Conservation (phyloP, 2,329 filamentous ascomycete species). For the Teratosphaeria epicoccoides region DNA sequence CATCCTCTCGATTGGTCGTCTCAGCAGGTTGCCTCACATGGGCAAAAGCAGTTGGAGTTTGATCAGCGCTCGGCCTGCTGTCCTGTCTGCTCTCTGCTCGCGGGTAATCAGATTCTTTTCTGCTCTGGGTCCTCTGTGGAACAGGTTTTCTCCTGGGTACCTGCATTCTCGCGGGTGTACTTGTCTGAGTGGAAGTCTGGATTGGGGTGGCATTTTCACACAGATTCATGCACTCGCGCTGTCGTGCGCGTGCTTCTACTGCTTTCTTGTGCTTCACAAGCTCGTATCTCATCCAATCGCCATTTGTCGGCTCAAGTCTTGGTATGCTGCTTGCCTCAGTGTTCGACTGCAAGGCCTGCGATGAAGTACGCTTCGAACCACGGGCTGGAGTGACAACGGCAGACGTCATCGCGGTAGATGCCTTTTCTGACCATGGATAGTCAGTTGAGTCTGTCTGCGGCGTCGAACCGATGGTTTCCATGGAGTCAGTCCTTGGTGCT, state of each 20-base stretch:
- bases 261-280: slow-evolving; percentile 28
- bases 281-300: slow-evolving; percentile 36
- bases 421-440: slow-evolving; percentile 24
- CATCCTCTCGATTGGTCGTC: neutral
- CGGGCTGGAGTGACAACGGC: slow-evolving; percentile 30
- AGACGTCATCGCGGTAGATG: slow-evolving; percentile 34
- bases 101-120: neutral
- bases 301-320: slow-evolving; percentile 28
- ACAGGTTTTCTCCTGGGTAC: slow-evolving; percentile 1
- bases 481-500: slow-evolving; percentile 15
- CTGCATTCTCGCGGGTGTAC: neutral
- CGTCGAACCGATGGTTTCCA: slow-evolving; percentile 27
- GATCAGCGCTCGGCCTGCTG: neutral
- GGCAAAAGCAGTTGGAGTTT: neutral
- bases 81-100: neutral
- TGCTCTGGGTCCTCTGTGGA: neutral
- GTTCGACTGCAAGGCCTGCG: slow-evolving; percentile 20
- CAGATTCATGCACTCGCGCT: slow-evolving; percentile 6
- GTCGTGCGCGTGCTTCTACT: slow-evolving; percentile 17
- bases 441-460: slow-evolving; percentile 34
- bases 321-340: slow-evolving; percentile 19
- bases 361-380: slow-evolving; percentile 32
- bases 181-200: neutral
- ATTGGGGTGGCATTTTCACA: neutral
- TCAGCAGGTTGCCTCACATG: neutral